Percentiles rank a stretch among this genome's conserved stretches.
Evolutionary conservation across 495 filamentous ascomycete genomes (phyloP).

Genomic region (Penicillium herquei): DNA sequence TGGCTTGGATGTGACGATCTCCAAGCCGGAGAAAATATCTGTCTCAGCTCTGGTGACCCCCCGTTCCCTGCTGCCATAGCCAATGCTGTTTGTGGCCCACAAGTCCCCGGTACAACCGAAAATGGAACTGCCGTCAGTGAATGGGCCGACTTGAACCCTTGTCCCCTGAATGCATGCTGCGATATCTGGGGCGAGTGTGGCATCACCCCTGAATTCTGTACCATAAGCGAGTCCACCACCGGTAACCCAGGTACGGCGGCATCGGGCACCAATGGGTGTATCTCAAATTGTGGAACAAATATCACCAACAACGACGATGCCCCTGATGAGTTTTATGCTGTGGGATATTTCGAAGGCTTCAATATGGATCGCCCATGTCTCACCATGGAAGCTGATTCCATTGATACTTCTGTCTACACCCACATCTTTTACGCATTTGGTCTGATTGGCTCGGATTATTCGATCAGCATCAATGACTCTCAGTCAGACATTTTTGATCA

Average conservation of each 20-base stretch:
- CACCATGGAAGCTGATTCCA: conserved; percentile 9
- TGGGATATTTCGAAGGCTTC: conserved; percentile 20
- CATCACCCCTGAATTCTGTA: conserved; percentile 14
- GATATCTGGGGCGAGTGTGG: conserved; percentile 21
- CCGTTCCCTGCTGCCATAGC: not conserved
- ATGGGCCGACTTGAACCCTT: conserved; percentile 6
- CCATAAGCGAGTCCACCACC: not conserved
- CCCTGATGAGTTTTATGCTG: not conserved
- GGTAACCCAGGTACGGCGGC: conserved; percentile 13
- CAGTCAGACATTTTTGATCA: too few relatives aligned
- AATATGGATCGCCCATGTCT: conserved; percentile 17
- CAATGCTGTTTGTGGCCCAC: not conserved
- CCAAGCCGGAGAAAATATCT: not conserved
- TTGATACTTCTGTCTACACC: too few relatives aligned
- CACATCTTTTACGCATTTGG: too few relatives aligned
- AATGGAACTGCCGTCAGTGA: not conserved
- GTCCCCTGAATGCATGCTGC: conserved; percentile 33
- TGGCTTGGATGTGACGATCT: not conserved
- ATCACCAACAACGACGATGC: conserved; percentile 22
- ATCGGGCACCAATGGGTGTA: conserved; percentile 41
- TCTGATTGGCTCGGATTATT: too few relatives aligned
- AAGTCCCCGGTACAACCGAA: not conserved
- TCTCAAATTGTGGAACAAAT: conserved; percentile 43
- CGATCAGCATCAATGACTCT: too few relatives aligned
- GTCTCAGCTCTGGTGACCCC: conserved; percentile 5